A percentile compares a stretch with the other conserved stretches of the same genome.
These are phyloP conservation scores for Wickerhamiella sorbophila DNA, from an alignment of 805 yeast species.

Conservation along the genomic window DNA sequence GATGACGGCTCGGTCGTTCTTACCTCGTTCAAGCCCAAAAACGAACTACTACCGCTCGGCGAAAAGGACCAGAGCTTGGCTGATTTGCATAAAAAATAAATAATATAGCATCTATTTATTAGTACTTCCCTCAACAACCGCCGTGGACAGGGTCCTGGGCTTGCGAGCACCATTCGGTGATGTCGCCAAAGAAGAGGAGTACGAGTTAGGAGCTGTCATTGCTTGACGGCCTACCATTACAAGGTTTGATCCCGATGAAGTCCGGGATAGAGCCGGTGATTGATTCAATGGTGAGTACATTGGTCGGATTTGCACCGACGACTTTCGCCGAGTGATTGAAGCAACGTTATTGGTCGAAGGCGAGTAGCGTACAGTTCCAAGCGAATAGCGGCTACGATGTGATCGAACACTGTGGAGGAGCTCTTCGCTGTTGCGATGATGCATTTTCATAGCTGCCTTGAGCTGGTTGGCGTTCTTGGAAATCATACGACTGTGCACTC, in stretches of 20 bases:
- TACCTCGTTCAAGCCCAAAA: not conserved
- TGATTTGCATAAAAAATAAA: not conserved
- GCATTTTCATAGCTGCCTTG: not conserved
- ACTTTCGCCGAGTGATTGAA: not conserved
- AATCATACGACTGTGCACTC: conserved; percentile 33
- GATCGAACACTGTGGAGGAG: not conserved
- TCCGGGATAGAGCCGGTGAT: not conserved
- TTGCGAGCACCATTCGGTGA: not conserved
- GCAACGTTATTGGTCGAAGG: conserved; percentile 1
- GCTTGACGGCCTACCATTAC: not conserved
- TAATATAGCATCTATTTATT: not conserved
- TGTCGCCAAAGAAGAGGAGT: not conserved
- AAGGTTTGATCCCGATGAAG: not conserved
- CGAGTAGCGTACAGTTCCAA: conserved; percentile 1
- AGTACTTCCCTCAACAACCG: not conserved
- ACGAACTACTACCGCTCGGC: conserved; percentile 5
- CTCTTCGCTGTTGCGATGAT: conserved; percentile 2
- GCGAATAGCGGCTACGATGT: conserved; percentile 1
- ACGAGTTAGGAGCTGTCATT: not conserved
- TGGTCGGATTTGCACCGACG: not conserved
- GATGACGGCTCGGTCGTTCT: not conserved
- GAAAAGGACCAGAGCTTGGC: conserved; percentile 1
- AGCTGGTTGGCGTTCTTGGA: conserved; percentile 1
- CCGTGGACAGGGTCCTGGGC: not conserved
- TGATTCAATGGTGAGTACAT: not conserved